These are phyloP conservation scores for Polyrhizophydium stewartii DNA, from an alignment of 371 early-diverging fungal species.

Conservation along the genomic window DNA sequence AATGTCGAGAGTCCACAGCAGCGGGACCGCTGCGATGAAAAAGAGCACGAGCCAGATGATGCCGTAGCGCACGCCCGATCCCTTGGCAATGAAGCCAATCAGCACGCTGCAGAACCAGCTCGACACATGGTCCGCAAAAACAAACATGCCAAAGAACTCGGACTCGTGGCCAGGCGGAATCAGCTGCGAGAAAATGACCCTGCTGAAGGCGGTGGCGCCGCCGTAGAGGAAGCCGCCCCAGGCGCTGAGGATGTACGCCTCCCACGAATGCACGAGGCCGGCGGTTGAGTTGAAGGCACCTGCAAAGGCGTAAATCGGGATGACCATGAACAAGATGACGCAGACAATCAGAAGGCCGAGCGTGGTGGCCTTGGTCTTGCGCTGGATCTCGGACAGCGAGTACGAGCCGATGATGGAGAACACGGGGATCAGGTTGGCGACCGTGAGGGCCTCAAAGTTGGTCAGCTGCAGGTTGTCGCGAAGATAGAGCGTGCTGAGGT, in stretches of 20 bases:
- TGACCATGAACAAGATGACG: background rate
- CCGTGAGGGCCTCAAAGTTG: background rate
- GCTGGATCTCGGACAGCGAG: background rate
- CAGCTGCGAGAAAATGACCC: constrained; percentile 25
- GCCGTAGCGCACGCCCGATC: background rate
- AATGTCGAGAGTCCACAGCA: background rate
- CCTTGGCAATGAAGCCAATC: constrained; percentile 6
- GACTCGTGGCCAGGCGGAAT: constrained; percentile 26
- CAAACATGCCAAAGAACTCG: constrained; percentile 28
- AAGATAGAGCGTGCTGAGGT: background rate
- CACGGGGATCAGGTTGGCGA: background rate
- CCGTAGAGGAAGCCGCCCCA: constrained; percentile 1
- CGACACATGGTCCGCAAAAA: constrained; percentile 25
- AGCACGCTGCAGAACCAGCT: constrained; percentile 22
- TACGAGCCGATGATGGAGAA: background rate
- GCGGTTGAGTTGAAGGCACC: background rate
- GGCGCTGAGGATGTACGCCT: background rate
- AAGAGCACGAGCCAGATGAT: background rate
- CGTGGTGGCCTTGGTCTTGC: background rate
- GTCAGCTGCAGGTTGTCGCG: background rate
- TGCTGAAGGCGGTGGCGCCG: background rate
- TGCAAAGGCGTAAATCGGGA: background rate
- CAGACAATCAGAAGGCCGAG: background rate
- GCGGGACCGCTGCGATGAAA: background rate
- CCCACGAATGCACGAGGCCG: background rate